phyloP scores from a whole-genome alignment of 495 filamentous ascomycete genomes.

The Cenococcum geophilum region DNA sequence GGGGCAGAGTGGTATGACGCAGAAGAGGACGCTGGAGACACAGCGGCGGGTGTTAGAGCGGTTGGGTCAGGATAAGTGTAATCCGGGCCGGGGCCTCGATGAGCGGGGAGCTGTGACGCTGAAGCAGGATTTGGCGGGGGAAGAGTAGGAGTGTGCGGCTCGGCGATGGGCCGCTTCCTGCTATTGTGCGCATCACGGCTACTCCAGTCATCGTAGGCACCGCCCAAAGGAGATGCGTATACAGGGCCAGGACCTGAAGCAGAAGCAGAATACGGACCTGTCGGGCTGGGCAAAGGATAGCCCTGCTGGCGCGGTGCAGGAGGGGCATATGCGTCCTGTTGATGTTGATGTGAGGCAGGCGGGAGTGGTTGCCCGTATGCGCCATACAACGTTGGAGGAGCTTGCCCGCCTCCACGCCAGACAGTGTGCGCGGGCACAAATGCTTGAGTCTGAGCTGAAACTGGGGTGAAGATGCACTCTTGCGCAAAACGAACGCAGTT shows the following conservation, averaged over 20 bases:
- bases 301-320: conserved; percentile 16
- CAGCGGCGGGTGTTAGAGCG: conserved; percentile 36
- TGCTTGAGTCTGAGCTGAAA: conserved; percentile 75
- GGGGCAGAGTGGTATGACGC: conserved; percentile 34
- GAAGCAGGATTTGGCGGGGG: conserved; percentile 39
- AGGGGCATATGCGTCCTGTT: conserved; percentile 18
- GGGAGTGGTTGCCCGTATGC: conserved; percentile 69
- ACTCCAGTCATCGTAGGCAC: conserved; percentile 30
- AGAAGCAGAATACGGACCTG: conserved; percentile 28
- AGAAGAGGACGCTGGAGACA: conserved; percentile 36
- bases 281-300: conserved; percentile 35
- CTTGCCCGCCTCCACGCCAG: conserved; percentile 34
- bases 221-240: conserved; percentile 21
- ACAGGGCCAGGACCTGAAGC: conserved; percentile 15
- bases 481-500: conserved; percentile 78
- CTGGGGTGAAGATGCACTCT: conserved; percentile 80
- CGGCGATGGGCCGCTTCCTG: conserved; percentile 35
- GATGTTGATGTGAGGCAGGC: conserved; percentile 44
- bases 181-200: conserved; percentile 26
- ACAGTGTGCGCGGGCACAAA: conserved; percentile 72
- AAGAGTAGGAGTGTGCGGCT: conserved; percentile 40
- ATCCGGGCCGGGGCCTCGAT: conserved; percentile 23
- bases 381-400: conserved; percentile 54
- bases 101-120: conserved; percentile 24
- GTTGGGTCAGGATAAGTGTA: conserved; percentile 37